A percentile compares a stretch with the other conserved stretches of the same genome.
Conservation (phyloP, 345 rosid species). For the Populus davidiana region DNA sequence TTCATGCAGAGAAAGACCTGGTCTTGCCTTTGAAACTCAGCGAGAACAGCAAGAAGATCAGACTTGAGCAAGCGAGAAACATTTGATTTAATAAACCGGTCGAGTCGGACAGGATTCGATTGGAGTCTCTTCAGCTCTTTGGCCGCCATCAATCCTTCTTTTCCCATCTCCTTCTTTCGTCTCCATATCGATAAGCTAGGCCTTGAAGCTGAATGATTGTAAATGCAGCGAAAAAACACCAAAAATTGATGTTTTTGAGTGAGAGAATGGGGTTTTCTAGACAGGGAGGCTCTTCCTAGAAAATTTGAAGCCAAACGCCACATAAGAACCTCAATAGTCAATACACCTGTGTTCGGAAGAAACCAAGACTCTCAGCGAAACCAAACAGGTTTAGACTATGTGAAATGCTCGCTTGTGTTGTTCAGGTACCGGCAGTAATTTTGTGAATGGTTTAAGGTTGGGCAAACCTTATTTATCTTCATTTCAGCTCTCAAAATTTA, state of each 20-base stretch:
- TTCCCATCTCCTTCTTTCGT: constrained; percentile 82
- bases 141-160: constrained; percentile 77
- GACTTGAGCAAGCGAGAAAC: constrained; percentile 88
- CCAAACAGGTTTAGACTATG: neutral
- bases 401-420: neutral
- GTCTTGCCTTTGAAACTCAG: constrained; percentile 89
- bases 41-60: constrained; percentile 77
- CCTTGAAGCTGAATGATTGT: constrained; percentile 52
- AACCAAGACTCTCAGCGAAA: neutral
- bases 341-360: neutral
- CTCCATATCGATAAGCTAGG: constrained; percentile 99
- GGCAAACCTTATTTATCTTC: neutral
- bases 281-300: neutral
- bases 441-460: neutral
- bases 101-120: constrained; percentile 50
- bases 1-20: constrained; percentile 86
- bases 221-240: constrained; percentile 11
- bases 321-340: neutral
- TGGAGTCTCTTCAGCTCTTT: constrained; percentile 82
- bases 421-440: neutral
- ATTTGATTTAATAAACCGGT: constrained; percentile 56
- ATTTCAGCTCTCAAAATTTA: neutral
- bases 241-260: neutral
- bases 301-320: neutral
- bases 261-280: too few species aligned